Base-by-base conservation (phyloP, 176 grass and related monocot species). In the Oropetium thomaeum region DNA sequence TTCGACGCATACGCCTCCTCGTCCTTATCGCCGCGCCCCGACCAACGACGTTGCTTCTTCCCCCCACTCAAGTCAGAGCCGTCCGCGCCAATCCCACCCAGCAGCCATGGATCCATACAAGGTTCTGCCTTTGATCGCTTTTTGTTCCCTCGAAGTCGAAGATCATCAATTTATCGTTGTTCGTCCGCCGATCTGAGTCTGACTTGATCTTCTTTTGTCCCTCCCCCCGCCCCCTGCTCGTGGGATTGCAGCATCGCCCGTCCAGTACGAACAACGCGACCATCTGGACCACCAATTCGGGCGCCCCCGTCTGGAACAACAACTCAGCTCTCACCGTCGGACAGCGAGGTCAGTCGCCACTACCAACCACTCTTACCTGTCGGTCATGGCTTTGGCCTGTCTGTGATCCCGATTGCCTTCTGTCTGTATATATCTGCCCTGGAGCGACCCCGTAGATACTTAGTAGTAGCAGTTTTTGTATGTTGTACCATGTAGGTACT, bases 231-330 rank as follows among this genome's bases (percentile, higher is more conserved):
- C 54, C 17, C 10, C 10, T 22, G 69, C 75, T 26, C 22, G 10
- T 10, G 23, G 10, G 22, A 27, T 57, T 57, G 23, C 23, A 27
- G 53, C 53, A 96, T 54, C 84, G 89, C 1, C 89, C 93, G 15
- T 85, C 87, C 5, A 96, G 87, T 69, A 76, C 42, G 27, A 71
- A 65, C 79, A 96, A 78, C 70, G 71, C 89, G 14, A 62, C 34
- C 48, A 78, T 87, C 79, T 96, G 87, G 89, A 90, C 93, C 43
- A 92, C 93, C 64, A 96, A 96, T 76, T 92, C 84, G 29, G 93
- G 93, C 72, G 82, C 84, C 5, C 87, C 89, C 0, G 57, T 96
- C 49, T 96, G 87, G 93, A 96, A 92, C 81, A 96, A 92, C 84
- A 96, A 96, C 79, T 85, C 75, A 23, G 70, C 93, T 0, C 68